Evolutionary conservation across 192 early-diverging fungal species (phyloP), one percentile per base, ranked within the genome.

Genomic region (Linnemannia zychae): DNA sequence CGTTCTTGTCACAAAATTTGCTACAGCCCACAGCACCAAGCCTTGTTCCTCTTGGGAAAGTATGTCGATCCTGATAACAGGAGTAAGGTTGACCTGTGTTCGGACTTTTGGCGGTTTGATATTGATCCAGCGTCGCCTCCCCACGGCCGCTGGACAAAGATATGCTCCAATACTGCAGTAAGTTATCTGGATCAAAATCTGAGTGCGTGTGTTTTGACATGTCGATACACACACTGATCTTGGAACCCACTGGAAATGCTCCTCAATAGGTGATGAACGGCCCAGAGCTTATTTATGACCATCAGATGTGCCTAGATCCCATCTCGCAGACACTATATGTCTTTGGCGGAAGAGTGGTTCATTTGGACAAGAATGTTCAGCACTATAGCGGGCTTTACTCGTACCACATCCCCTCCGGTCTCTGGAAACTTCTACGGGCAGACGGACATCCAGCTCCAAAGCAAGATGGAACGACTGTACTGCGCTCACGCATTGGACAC

Each of bases 1-100:
- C 88, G 97, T 20, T 97, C 97, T 7, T 98, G 97, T 87, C 97
- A 99, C 84, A 96, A 96, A 81, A 96, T 99, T 68, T 96, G 95
- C 79, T 95, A 95, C 81, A 96, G 97, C 87, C 95, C 95, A 22
- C 87, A 89, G 11, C 91, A 90, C 49, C 88, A 92, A 72, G 89
- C 91, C 17, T 90, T 98, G 17, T 99, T 95, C 86, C 90, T 97
- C 9, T 87, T 98, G 72, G 98, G 98, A n/a, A 90, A 92, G 46
- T 99, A 97, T 74, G 93, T 98, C 15, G 97, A 98, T 76, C 92
- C 92, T 28, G 94, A 95, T 24, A 88, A 89, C 65, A 87, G 95
- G 46, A 88, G 90, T 31, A 93, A 93, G 49, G 89, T 91, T 2
- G 91, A 93, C 66, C 84, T 96, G 33, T 93, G 96, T 37, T 93